Percentiles rank a stretch among this genome's conserved stretches.
Conservation (phyloP, 1,284 basidiomycete genomes). For the Boletus holoroseus region DNA sequence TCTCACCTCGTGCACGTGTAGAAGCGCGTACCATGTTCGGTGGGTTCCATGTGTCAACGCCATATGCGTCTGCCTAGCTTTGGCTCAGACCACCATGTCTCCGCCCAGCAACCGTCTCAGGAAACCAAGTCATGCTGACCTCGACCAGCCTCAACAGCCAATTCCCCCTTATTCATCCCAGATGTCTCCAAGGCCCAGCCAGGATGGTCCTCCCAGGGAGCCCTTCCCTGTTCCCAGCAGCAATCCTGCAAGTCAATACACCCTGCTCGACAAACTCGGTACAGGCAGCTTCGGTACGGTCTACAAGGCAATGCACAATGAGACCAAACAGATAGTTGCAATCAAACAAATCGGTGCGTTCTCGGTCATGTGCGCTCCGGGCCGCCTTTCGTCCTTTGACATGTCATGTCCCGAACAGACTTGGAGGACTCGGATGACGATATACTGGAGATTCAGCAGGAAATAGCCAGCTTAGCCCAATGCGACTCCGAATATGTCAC, state of each 20-base stretch:
- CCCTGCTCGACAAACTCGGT: constrained; percentile 90
- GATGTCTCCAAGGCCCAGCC: constrained; percentile 40
- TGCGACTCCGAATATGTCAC: constrained; percentile 97
- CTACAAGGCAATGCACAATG: constrained; percentile 94
- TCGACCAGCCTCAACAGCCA: constrained; percentile 33
- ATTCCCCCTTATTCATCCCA: constrained; percentile 41
- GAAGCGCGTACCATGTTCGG: constrained; percentile 18
- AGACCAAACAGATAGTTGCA: constrained; percentile 89
- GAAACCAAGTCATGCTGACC: constrained; percentile 41
- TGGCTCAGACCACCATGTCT: constrained; percentile 38
- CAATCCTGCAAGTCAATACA: constrained; percentile 86
- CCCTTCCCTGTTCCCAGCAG: constrained; percentile 65
- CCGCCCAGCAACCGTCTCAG: constrained; percentile 41
- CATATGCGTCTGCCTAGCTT: constrained; percentile 9
- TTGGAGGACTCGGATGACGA: constrained; percentile 90
- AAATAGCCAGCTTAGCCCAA: constrained; percentile 92
- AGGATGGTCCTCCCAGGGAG: constrained; percentile 44
- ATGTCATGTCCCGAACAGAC: constrained; percentile 41
- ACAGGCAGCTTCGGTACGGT: constrained; percentile 97
- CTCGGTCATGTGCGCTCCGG: constrained; percentile 2
- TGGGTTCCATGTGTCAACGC: constrained; percentile 12
- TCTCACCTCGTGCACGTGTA: constrained; percentile 28
- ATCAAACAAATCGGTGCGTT: constrained; percentile 93
- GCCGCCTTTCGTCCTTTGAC: constrained; percentile 4
- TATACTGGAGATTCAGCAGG: constrained; percentile 95